Percentiles rank a stretch among this genome's conserved stretches.
phyloP scores from a whole-genome alignment of 2,329 filamentous ascomycete genomes.

The Stachybotrys chlorohalonatus region DNA sequence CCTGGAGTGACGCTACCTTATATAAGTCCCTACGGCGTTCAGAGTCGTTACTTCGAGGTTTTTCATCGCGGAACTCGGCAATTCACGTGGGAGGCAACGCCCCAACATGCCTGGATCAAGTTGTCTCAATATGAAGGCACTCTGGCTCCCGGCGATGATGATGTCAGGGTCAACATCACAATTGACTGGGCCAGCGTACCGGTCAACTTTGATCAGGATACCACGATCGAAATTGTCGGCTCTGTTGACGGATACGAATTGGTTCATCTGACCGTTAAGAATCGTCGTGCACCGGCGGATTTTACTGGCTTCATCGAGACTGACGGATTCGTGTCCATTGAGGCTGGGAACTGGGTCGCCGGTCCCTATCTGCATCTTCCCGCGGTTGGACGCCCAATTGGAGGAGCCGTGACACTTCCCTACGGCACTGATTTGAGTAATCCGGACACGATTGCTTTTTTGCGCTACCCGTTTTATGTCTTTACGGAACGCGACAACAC shows the following conservation, averaged over 20 bases:
- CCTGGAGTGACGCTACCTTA: slow-evolving; percentile 16
- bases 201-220: slow-evolving; percentile 30
- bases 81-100: slow-evolving; percentile 13
- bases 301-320: slow-evolving; percentile 25
- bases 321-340: slow-evolving; percentile 23
- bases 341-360: slow-evolving; percentile 15
- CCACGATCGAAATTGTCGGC: slow-evolving; percentile 22
- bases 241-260: slow-evolving; percentile 28
- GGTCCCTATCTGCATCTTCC: slow-evolving; percentile 18
- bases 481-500: slow-evolving; percentile 14
- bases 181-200: slow-evolving; percentile 25
- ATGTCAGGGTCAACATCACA: slow-evolving; percentile 14
- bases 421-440: slow-evolving; percentile 7
- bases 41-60: slow-evolving; percentile 18
- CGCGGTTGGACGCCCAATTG: slow-evolving; percentile 16
- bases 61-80: slow-evolving; percentile 17
- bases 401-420: slow-evolving; percentile 11
- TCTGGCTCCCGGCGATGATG: slow-evolving; percentile 14
- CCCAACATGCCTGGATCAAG: slow-evolving; percentile 21
- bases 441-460: slow-evolving; percentile 9
- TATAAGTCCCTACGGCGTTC: slow-evolving; percentile 18
- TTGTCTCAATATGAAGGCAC: slow-evolving; percentile 13
- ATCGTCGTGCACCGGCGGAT: slow-evolving; percentile 16
- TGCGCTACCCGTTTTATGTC: slow-evolving; percentile 21
- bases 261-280: slow-evolving; percentile 14